Base-by-base conservation (phyloP, 345 rosid genomes). In the Kernera saxatilis region DNA sequence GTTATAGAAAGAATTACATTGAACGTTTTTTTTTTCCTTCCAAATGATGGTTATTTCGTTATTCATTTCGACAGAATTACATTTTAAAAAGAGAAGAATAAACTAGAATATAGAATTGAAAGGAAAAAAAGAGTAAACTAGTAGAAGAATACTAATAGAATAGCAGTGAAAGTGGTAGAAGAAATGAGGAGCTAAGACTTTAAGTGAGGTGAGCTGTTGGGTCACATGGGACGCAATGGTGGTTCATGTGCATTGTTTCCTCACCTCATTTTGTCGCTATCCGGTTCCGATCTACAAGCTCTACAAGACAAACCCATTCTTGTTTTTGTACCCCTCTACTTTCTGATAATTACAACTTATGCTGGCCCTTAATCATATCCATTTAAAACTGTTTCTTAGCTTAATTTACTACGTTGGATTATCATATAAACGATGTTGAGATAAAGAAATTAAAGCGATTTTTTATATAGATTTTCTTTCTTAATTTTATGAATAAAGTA, bases 161-260 rank as follows among this genome's bases (percentile, higher is more conserved):
- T 36, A 4, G 1, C 1, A 36, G n/a, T 11, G 1, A 36, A 36
- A 36, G 6, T 29, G 32, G 6, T 29, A 2, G 3, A 3, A 29
- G 32, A 5, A 36, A 1, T 11, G 40, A 33, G 8, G 37, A 36
- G 2, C 44, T 5, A 40, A 5, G 18, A 11, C 11, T 12, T 27
- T 29, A 10, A 52, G 45, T 35, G 10, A 52, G 27, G 50, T 39
- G 61, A 27, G 66, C 4, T 58, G 74, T 46, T 58, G 66, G 67
- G 59, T 70, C 74, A 70, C 67, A 49, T 70, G 66, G 64, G 64
- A 7, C 19, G 12, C 46, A 22, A 37, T 8, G 29, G 45, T 21
- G 49, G 21, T 58, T 70, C 74, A 70, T 49, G 74, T 70, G 74
- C 51, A 37, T 18, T 36, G 51, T 70, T 59, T 13, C 26, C 5